phyloP scores from a whole-genome alignment of 495 filamentous ascomycete genomes.

The Penicillium robsamsonii region DNA sequence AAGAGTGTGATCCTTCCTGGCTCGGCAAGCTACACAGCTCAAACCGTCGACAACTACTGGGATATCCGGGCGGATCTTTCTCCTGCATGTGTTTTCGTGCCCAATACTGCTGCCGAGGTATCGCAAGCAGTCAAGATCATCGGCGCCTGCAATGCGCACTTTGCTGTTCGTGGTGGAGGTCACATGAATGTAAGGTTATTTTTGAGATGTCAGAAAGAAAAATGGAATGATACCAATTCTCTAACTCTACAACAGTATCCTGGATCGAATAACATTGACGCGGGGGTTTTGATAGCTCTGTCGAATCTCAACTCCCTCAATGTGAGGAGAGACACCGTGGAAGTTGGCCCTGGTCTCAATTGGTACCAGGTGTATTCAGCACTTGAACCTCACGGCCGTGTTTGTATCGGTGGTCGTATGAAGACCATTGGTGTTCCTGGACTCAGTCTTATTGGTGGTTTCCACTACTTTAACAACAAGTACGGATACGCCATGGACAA shows the following conservation, averaged over 20 bases:
- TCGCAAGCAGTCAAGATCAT: slow-evolving; percentile 23
- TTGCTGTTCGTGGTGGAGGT: slow-evolving; percentile 40
- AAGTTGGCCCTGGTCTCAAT: slow-evolving; percentile 38
- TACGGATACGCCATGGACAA: slow-evolving; percentile 48
- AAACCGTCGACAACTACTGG: slow-evolving; percentile 23
- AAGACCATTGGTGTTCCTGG: slow-evolving; percentile 43
- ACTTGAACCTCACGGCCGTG: slow-evolving; percentile 35
- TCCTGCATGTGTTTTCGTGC: slow-evolving; percentile 36
- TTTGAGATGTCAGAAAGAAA: too few relatives aligned
- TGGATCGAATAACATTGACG: slow-evolving; percentile 33
- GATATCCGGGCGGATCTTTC: slow-evolving; percentile 29
- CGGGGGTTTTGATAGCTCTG: slow-evolving; percentile 25
- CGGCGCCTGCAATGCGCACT: slow-evolving; percentile 23
- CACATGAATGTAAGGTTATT: slow-evolving; percentile 29
- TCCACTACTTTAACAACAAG: slow-evolving; percentile 42
- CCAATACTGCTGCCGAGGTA: slow-evolving; percentile 27
- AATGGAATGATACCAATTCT: too few relatives aligned
- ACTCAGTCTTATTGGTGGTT: slow-evolving; percentile 33
- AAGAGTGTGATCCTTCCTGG: slow-evolving; percentile 13
- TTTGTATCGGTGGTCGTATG: slow-evolving; percentile 35
- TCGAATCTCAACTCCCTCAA: slow-evolving; percentile 16
- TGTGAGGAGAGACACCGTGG: slow-evolving; percentile 19
- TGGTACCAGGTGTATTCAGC: slow-evolving; percentile 42
- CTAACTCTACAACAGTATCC: slow-evolving; percentile 18
- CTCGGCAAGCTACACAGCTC: slow-evolving; percentile 16